A percentile compares a stretch with the other conserved stretches of the same genome.
phyloP scores from a whole-genome alignment of 2,329 filamentous ascomycete species.

The Neocucurbitaria cava region DNA sequence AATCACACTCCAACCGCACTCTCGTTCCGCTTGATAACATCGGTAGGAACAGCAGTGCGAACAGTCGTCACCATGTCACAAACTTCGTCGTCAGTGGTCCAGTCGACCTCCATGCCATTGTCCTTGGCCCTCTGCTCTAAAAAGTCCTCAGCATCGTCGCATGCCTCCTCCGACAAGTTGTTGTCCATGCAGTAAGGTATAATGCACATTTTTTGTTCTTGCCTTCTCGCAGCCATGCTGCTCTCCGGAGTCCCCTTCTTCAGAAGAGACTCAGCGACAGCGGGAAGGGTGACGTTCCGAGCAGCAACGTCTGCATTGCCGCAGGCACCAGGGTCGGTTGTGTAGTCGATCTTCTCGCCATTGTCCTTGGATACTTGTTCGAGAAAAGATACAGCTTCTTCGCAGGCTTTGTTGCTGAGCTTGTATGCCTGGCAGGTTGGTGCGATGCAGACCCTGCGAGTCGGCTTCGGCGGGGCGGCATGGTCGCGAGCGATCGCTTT shows the following conservation, averaged over 20 bases:
- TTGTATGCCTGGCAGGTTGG: not conserved
- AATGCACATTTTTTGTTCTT: not conserved
- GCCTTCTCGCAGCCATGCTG: too few species aligned
- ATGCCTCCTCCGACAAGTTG: not conserved
- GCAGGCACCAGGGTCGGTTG: not conserved
- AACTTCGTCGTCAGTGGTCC: constrained; percentile 1
- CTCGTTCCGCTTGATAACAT: not conserved
- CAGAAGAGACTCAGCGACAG: not conserved
- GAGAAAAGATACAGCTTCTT: not conserved
- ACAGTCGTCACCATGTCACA: not conserved
- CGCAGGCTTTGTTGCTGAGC: not conserved
- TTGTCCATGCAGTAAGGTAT: not conserved
- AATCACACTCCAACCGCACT: not conserved
- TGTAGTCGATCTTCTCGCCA: not conserved
- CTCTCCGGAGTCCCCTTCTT: too few species aligned
- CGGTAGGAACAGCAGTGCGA: not conserved
- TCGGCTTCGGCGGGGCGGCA: not conserved
- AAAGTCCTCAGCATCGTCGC: not conserved
- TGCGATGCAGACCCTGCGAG: not conserved
- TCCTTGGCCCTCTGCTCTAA: not conserved
- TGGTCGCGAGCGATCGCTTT: too few species aligned
- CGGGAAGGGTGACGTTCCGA: not conserved
- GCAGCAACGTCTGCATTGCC: not conserved
- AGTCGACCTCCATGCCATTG: not conserved
- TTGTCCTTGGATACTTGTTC: not conserved